Evolutionary conservation across 2,329 filamentous ascomycete genomes (phyloP).

Genomic region (Claviceps sp.): DNA sequence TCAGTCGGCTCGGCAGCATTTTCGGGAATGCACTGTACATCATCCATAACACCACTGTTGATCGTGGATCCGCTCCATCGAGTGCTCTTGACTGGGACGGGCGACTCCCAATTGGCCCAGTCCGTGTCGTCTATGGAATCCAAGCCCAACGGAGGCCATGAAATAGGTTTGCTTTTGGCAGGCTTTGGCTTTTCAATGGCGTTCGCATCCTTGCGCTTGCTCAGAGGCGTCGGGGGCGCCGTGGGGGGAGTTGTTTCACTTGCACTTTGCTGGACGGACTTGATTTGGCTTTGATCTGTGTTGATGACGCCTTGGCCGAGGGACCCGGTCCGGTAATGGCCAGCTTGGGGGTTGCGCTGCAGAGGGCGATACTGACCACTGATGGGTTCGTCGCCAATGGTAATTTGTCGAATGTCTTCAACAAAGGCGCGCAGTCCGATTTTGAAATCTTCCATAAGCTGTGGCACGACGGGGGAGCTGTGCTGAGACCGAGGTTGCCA

Average conservation of each 20-base stretch:
- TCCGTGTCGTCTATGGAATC: conserved; percentile 47
- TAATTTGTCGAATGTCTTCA: conserved; percentile 88
- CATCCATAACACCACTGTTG: conserved; percentile 25
- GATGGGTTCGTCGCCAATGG: conserved; percentile 84
- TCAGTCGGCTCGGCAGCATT: conserved; percentile 31
- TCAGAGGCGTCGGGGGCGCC: conserved; percentile 17
- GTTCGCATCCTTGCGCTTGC: conserved; percentile 14
- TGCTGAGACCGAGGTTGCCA: conserved; percentile 42
- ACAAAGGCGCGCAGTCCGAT: conserved; percentile 88
- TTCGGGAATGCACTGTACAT: conserved; percentile 34
- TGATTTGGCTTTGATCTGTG: conserved; percentile 33
- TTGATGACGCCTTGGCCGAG: conserved; percentile 6
- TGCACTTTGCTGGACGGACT: conserved; percentile 29
- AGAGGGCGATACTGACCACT: conserved; percentile 28
- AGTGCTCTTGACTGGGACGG: conserved; percentile 39
- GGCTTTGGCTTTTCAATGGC: conserved; percentile 24
- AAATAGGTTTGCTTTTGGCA: conserved; percentile 39
- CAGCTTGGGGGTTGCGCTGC: conserved; percentile 8
- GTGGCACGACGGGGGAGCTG: conserved; percentile 42
- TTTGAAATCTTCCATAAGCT: conserved; percentile 80
- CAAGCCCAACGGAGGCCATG: conserved; percentile 44
- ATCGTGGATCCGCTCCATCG: conserved; percentile 53
- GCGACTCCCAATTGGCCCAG: conserved; percentile 52
- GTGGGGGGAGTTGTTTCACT: conserved; percentile 25
- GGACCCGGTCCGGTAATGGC: conserved; percentile 3